A percentile compares a stretch with the other conserved stretches of the same genome.
Conservation (phyloP, 768 basidiomycete genomes). For the Naematelia encephala region DNA sequence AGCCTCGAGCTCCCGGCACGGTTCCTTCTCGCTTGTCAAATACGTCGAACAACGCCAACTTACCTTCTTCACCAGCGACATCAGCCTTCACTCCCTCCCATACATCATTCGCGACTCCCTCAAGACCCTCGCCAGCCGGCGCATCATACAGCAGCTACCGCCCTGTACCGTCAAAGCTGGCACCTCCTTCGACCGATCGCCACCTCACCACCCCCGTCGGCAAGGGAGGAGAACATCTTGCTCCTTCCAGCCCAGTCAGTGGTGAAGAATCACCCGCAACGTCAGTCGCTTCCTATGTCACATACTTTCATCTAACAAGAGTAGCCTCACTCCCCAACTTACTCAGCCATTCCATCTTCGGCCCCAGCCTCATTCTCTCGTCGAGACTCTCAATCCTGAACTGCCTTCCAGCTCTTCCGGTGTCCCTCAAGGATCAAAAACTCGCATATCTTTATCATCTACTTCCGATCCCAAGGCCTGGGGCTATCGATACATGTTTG, state of each 20-base stretch:
- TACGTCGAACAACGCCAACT: constrained; percentile 17
- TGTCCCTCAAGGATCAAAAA: constrained; percentile 21
- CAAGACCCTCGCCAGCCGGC: constrained; percentile 8
- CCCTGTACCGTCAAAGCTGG: constrained; percentile 20
- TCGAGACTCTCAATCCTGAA: constrained; percentile 53
- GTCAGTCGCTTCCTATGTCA: constrained; percentile 11
- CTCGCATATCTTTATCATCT: constrained; percentile 42
- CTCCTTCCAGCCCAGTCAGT: constrained; percentile 34
- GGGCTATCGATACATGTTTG: constrained; percentile 79
- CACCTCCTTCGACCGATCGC: constrained; percentile 11
- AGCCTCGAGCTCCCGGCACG: constrained; percentile 3
- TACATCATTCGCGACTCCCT: constrained; percentile 24
- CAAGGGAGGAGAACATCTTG: constrained; percentile 15
- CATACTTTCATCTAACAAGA: constrained; percentile 12
- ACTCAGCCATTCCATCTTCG: constrained; percentile 40
- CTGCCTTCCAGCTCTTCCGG: constrained; percentile 22
- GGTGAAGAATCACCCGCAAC: constrained; percentile 25
- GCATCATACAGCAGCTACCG: constrained; percentile 35
- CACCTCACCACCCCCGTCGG: constrained; percentile 18
- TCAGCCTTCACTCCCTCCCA: constrained; percentile 14
- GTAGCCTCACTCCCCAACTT: constrained; percentile 23
- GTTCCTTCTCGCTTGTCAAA: constrained; percentile 10
- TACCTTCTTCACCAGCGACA: constrained; percentile 9
- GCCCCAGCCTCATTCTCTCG: constrained; percentile 44
- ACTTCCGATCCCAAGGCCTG: constrained; percentile 43